Evolutionary conservation across 116 monocot species (phyloP).

Genomic region (Zostera marina): DNA sequence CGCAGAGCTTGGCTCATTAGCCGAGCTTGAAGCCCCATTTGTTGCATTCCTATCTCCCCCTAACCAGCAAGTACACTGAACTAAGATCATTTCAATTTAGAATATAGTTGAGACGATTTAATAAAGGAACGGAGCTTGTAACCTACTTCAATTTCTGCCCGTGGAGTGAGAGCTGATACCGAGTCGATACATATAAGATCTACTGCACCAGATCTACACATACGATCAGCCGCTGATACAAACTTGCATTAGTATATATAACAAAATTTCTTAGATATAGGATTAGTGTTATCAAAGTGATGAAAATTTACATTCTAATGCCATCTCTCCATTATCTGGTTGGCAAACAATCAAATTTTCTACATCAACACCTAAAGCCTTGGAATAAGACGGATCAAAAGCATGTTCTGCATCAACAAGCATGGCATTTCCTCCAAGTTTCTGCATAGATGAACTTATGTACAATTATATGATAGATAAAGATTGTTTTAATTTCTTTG

Average conservation of each 20-base stretch:
- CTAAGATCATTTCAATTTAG: background rate
- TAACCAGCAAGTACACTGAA: conserved; percentile 9
- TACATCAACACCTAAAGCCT: conserved; percentile 82
- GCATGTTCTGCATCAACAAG: conserved; percentile 98
- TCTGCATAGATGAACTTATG: conserved; percentile 39
- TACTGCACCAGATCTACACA: conserved; percentile 98
- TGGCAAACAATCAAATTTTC: conserved; percentile 98
- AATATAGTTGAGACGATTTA: background rate
- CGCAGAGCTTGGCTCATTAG: conserved; percentile 98
- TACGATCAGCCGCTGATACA: conserved; percentile 90
- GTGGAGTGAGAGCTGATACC: conserved; percentile 91
- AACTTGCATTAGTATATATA: conserved; percentile 8
- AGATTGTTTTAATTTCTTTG: background rate
- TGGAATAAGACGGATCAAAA: conserved; percentile 95
- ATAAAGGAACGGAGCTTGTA: background rate
- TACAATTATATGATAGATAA: too few relatives aligned
- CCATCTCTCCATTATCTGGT: conserved; percentile 98
- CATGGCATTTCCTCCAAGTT: conserved; percentile 95
- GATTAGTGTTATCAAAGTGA: background rate
- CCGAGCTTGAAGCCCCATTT: conserved; percentile 96
- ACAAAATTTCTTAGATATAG: too few relatives aligned
- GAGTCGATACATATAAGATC: conserved; percentile 95
- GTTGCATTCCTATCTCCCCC: conserved; percentile 99
- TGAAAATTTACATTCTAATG: conserved; percentile 63
- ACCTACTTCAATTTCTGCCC: conserved; percentile 91